These are phyloP conservation scores for Pichia sp. DNA, from an alignment of 1,139 yeast genomes.

Conservation along the genomic window DNA sequence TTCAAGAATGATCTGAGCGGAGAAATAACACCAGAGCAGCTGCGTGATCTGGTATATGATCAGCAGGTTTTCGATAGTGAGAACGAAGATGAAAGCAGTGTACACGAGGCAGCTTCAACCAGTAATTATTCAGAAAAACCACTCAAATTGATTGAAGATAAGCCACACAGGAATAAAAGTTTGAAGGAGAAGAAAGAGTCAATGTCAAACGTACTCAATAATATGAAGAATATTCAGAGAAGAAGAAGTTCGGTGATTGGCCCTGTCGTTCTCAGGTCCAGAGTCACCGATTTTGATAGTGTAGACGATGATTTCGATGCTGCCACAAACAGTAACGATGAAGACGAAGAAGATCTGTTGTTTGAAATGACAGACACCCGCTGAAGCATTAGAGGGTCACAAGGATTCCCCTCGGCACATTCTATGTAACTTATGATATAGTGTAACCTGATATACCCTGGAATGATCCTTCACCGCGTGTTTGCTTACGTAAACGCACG, in stretches of 20 bases:
- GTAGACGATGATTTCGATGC: constrained; percentile 8
- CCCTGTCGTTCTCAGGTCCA: neutral
- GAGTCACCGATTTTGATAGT: constrained; percentile 36
- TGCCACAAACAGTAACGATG: constrained; percentile 29
- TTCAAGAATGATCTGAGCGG: neutral
- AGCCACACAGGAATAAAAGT: neutral
- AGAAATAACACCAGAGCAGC: constrained; percentile 15
- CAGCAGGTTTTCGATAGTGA: constrained; percentile 49
- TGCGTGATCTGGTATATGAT: constrained; percentile 33
- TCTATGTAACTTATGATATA: neutral
- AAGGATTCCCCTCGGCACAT: neutral
- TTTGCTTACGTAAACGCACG: neutral
- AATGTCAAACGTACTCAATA: constrained; percentile 3
- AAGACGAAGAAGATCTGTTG: constrained; percentile 72
- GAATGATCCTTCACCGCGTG: no score
- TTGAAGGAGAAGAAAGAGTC: constrained; percentile 3
- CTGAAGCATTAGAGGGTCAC: no score
- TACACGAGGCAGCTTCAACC: constrained; percentile 1
- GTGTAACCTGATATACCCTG: neutral
- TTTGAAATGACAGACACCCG: constrained; percentile 92
- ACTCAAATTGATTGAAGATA: neutral
- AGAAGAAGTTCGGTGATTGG: constrained; percentile 7
- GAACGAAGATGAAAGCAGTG: constrained; percentile 31
- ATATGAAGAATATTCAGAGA: constrained; percentile 9
- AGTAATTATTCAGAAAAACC: neutral